Conservation (phyloP, 768 basidiomycete species). For the Xanthoconium stramineum region DNA sequence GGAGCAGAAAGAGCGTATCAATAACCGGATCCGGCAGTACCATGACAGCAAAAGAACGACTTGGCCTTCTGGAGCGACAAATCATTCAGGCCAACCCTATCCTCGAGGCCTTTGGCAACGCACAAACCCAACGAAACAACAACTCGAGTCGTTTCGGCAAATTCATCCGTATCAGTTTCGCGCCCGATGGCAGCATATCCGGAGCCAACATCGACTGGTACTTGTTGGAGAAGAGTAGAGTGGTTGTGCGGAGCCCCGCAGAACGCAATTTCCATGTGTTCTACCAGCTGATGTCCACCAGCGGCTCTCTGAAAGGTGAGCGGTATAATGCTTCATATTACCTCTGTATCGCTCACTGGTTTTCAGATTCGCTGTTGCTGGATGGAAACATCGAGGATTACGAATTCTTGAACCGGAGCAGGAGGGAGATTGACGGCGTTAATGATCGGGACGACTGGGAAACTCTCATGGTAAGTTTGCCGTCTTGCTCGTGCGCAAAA, state of each 20-base stretch:
- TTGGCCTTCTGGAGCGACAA: conserved; percentile 90
- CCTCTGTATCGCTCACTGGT: conserved; percentile 8
- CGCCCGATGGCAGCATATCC: conserved; percentile 89
- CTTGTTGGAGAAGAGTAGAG: conserved; percentile 93
- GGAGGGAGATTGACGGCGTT: conserved; percentile 92
- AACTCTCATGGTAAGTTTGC: conserved; percentile 55
- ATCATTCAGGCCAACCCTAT: conserved; percentile 98
- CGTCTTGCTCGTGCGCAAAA: not conserved
- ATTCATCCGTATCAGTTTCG: conserved; percentile 94
- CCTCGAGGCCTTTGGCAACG: conserved; percentile 96
- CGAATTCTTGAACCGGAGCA: conserved; percentile 86
- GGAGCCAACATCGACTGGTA: conserved; percentile 99
- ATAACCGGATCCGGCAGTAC: conserved; percentile 43
- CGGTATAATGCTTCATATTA: not conserved
- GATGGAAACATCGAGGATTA: conserved; percentile 76
- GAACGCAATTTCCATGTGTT: conserved; percentile 97
- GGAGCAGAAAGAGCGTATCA: conserved; percentile 53
- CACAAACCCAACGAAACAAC: conserved; percentile 97
- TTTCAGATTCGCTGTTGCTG: conserved; percentile 67
- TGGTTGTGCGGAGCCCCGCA: conserved; percentile 81
- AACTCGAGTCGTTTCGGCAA: conserved; percentile 99
- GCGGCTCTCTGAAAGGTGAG: conserved; percentile 64
- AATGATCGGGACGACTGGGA: conserved; percentile 90
- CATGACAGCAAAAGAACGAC: conserved; percentile 63
- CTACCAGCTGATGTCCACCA: conserved; percentile 88